These are phyloP conservation scores for Colletotrichum graminicola DNA, from an alignment of 2,329 filamentous ascomycete genomes.

Conservation along the genomic window DNA sequence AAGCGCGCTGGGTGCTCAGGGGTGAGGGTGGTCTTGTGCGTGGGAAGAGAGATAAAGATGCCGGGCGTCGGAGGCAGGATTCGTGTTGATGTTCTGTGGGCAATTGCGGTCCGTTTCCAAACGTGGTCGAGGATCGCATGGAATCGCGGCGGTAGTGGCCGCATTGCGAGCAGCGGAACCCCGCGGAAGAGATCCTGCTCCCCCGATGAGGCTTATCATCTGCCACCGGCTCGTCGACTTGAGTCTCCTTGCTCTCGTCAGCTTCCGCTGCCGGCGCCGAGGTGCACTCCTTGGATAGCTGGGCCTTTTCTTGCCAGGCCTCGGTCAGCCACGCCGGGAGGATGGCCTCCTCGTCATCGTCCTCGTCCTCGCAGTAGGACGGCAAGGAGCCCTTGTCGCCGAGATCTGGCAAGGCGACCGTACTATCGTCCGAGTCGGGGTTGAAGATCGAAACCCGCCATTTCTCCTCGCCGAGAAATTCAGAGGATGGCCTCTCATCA, in stretches of 20 bases:
- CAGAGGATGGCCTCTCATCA: constrained; percentile 22
- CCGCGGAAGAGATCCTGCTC: constrained; percentile 7
- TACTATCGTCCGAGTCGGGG: constrained; percentile 10
- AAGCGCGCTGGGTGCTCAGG: background rate
- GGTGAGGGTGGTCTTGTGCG: background rate
- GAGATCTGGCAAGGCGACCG: background rate
- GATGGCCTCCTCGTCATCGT: constrained; percentile 7
- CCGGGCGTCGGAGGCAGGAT: background rate
- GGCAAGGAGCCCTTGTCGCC: constrained; percentile 5
- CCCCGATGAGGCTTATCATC: constrained; percentile 2
- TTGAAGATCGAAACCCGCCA: constrained; percentile 23
- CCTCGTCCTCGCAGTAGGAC: constrained; percentile 20
- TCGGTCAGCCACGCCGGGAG: constrained; percentile 21
- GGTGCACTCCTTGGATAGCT: constrained; percentile 1
- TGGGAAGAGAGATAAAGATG: background rate
- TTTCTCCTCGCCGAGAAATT: constrained; percentile 27
- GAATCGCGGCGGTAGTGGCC: constrained; percentile 22
- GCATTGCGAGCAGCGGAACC: constrained; percentile 18
- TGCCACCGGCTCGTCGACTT: background rate
- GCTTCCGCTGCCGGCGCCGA: background rate
- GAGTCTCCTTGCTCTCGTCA: background rate
- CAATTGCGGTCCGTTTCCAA: background rate
- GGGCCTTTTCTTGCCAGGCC: constrained; percentile 24
- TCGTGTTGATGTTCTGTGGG: background rate
- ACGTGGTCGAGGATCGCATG: constrained; percentile 11